phyloP scores from a whole-genome alignment of 257 asterid genomes.

The Agastache rugosa region DNA sequence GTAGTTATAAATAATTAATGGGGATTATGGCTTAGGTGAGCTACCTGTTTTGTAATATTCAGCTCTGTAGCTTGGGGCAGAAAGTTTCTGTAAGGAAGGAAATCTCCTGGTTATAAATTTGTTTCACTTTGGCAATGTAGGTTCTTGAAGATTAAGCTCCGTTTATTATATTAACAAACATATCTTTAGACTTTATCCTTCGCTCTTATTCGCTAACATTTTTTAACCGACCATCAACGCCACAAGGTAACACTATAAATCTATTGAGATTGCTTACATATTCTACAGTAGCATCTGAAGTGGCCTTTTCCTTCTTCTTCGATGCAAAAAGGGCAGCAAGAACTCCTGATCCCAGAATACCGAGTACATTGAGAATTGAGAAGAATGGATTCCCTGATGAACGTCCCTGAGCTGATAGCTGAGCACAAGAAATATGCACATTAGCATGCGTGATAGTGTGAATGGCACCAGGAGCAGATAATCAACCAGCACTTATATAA shows the following conservation, averaged over 20 bases:
- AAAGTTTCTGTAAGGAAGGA: conserved; percentile 1
- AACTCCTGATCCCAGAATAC: conserved; percentile 65
- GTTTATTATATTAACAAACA: not conserved
- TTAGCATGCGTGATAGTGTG: conserved; percentile 34
- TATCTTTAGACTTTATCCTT: not conserved
- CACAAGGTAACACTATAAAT: not conserved
- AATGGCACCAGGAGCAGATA: conserved; percentile 4
- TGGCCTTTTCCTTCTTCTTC: conserved; percentile 56
- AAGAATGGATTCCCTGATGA: conserved; percentile 49
- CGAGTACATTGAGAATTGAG: conserved; percentile 65
- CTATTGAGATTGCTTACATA: conserved; percentile 58
- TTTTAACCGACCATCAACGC: not conserved
- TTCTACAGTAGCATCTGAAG: conserved; percentile 64
- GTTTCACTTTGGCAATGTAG: not conserved
- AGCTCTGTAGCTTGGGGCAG: not conserved
- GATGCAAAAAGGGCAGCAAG: conserved; percentile 73
- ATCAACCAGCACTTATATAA: conserved; percentile 28
- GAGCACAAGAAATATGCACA: conserved; percentile 43
- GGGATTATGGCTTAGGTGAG: not conserved
- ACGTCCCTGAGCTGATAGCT: conserved; percentile 53
- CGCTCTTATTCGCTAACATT: not conserved
- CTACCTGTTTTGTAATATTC: not conserved
- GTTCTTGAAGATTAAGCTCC: not conserved
- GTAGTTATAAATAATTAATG: not conserved
- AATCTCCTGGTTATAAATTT: not conserved